phyloP scores from a whole-genome alignment of 108 stramenopile species.

The Chaetoceros tenuissimus region DNA sequence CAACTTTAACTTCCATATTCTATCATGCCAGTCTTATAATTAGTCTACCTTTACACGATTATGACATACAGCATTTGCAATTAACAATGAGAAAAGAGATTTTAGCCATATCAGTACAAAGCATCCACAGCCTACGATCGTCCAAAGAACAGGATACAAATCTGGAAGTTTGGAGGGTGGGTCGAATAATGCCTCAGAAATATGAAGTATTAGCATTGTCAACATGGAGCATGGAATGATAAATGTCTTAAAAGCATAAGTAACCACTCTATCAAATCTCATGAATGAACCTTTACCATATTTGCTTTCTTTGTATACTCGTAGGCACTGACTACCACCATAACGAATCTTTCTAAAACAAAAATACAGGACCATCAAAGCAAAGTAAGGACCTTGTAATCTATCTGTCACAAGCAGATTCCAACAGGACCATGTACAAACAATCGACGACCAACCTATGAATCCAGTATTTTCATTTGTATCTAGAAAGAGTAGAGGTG shows the following conservation, averaged over 20 bases:
- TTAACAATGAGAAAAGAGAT: not conserved
- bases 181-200: slow-evolving; percentile 22
- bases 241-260: not conserved
- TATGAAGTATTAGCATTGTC: slow-evolving; percentile 44
- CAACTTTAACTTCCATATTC: too few relatives aligned
- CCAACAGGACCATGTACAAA: slow-evolving; percentile 64
- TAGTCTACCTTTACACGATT: too few relatives aligned
- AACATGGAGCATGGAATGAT: not conserved
- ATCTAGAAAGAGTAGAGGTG: slow-evolving; percentile 69
- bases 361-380: not conserved
- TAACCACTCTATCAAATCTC: not conserved
- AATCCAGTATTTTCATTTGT: slow-evolving; percentile 46
- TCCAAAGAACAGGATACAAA: slow-evolving; percentile 71
- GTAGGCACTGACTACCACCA: not conserved
- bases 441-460: slow-evolving; percentile 55
- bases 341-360: not conserved
- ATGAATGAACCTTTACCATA: slow-evolving; percentile 5
- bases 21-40: too few relatives aligned
- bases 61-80: too few relatives aligned
- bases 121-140: slow-evolving; percentile 57
- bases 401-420: slow-evolving; percentile 61
- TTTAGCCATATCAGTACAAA: slow-evolving; percentile 34
- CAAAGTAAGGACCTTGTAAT: slow-evolving; percentile 45
- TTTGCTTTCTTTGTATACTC: too few relatives aligned
- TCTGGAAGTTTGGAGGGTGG: slow-evolving; percentile 54